Base-by-base conservation (phyloP, 2,329 filamentous ascomycete species). In the Zymoseptoria ardabiliae region DNA sequence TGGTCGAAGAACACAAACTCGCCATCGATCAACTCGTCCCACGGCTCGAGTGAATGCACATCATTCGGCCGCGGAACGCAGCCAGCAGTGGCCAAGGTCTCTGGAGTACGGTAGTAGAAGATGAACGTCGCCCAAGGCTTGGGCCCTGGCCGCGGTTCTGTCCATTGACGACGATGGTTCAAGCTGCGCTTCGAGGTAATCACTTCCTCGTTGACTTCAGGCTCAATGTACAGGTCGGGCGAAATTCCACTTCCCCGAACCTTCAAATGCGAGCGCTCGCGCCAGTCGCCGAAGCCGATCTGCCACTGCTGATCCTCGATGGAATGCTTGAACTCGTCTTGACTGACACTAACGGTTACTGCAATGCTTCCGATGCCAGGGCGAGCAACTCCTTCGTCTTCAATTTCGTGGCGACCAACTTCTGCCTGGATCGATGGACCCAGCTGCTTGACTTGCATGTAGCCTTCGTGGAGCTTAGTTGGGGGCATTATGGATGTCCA, bases 41-140 rank as follows among this genome's bases (percentile, higher is more conserved):
- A 53, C 51, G 51, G 41, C 54, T 65, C 61, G 6, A 69, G 57
- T 21, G 55, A 49, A 7, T 62, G 61, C 23, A 56, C 56, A 35
- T 54, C 41, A 23, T 57, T 59, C 11, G 53, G 30, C 7, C 60
- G 55, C 48, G 54, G 45, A 2, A 63, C 21, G 57, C 65, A 69
- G 1, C 63, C 64, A 8, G 66, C 64, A 20, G 28, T 28, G n/a
- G 65, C 57, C 51, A 71, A 69, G 11, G 61, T 59, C 23, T 62
- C 61, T 53, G 68, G 56, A 41, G 58, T 69, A 7, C 76, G 71
- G 61, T 77, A 78, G 63, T 76, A 73, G 61, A 77, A 78, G 19
- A 74, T 69, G 54, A 77, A 73, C 10, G 72, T 71, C 1, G 70
- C 73, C 74, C 75, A 77, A 5, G 75, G 70, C 52, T 70, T 64